phyloP scores from a whole-genome alignment of 805 yeast species.

The Wickerhamomyces rabaulensis region DNA sequence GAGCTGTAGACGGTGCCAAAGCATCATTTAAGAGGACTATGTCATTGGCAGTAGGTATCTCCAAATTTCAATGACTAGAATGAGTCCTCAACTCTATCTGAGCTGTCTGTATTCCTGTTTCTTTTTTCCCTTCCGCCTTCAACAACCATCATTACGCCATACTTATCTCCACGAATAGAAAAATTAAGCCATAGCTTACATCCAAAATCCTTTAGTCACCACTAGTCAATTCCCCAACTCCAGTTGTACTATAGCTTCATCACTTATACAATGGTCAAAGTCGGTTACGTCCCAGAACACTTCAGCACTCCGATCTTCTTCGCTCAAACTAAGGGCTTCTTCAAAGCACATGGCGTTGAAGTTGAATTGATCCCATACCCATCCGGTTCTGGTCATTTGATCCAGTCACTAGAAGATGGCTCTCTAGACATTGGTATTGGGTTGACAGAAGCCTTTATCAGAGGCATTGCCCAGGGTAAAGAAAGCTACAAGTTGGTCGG shows the following conservation, averaged over 20 bases:
- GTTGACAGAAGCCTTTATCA: conserved; percentile 84
- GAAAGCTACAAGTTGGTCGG: conserved; percentile 60
- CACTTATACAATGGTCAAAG: conserved; percentile 37
- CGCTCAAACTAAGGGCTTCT: conserved; percentile 58
- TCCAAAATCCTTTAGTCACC: too few species aligned
- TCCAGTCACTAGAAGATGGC: conserved; percentile 58
- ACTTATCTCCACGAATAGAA: too few species aligned
- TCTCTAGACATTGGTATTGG: conserved; percentile 82
- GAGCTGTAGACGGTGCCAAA: too few species aligned
- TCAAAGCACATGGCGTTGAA: conserved; percentile 40
- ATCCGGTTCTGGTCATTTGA: conserved; percentile 85
- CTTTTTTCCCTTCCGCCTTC: too few species aligned
- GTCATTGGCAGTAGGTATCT: too few species aligned
- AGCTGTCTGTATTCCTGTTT: too few species aligned
- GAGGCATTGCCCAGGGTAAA: conserved; percentile 60
- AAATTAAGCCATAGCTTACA: too few species aligned
- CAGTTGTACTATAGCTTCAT: too few species aligned
- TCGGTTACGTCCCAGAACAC: conserved; percentile 90
- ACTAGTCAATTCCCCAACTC: background rate
- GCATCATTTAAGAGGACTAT: too few species aligned
- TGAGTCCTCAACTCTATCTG: too few species aligned
- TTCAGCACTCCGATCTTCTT: conserved; percentile 82
- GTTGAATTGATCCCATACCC: conserved; percentile 66
- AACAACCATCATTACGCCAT: too few species aligned
- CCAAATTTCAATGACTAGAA: too few species aligned